phyloP scores from a whole-genome alignment of 1,284 basidiomycete species.

The Rhodotorula sp. region DNA sequence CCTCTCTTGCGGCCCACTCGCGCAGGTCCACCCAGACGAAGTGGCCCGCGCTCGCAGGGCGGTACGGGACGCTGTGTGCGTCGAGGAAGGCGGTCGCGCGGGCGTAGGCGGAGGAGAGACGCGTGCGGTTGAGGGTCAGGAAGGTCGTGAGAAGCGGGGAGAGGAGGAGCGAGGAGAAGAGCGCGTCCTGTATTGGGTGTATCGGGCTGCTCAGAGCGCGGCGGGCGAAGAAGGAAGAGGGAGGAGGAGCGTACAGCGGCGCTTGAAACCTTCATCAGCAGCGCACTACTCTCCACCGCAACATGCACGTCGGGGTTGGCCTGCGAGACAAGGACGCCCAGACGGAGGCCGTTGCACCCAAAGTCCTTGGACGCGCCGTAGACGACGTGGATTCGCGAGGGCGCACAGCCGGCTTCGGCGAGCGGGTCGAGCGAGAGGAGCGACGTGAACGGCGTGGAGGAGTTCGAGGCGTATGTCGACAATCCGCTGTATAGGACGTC shows the following conservation, averaged over 20 bases:
- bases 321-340: constrained; percentile 53
- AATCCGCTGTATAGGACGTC: constrained; percentile 4
- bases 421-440: constrained; percentile 53
- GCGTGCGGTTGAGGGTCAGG: constrained; percentile 28
- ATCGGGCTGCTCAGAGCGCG: too few species aligned
- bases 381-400: constrained; percentile 51
- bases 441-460: constrained; percentile 52
- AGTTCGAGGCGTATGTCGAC: constrained; percentile 18
- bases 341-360: constrained; percentile 54
- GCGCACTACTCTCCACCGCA: constrained; percentile 20
- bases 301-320: constrained; percentile 51
- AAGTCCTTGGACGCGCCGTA: constrained; percentile 53
- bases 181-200: constrained; percentile 38
- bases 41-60: constrained; percentile 37
- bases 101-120: constrained; percentile 30
- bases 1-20: neutral
- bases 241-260: constrained; percentile 26
- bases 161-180: constrained; percentile 39
- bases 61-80: constrained; percentile 31
- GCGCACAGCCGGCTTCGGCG: constrained; percentile 52
- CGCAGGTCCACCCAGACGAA: constrained; percentile 41
- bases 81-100: constrained; percentile 34
- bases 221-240: neutral
- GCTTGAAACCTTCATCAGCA: constrained; percentile 42
- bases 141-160: constrained; percentile 20